Evolutionary conservation across 345 rosid genomes (phyloP), one percentile per base, ranked within the genome.

Genomic region (Brassica incana): DNA sequence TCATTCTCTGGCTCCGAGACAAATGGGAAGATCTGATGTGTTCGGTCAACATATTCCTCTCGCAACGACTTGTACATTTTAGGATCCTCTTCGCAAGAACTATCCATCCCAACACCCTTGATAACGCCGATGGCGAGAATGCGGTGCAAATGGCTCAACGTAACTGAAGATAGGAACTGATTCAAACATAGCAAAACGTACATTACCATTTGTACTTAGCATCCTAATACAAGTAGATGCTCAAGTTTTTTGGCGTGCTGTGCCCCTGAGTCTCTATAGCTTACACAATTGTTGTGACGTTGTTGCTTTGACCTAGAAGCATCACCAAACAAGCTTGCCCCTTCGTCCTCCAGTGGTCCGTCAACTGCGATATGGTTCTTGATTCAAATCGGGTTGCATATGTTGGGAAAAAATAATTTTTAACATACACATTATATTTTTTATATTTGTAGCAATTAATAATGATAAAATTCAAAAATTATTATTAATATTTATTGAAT

Each of bases 1-100:
- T 75, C 52, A n/a, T 65, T 65, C 72, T 6, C 12, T 75, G 79
- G 72, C 50, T 80, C 76, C 25, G 14, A 30, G 50, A 63, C 0
- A 54, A 14, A 52, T 16, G 75, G 76, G 15, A 74, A 2, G 40
- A 1, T 30, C 56, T 78, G 48, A 50, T 73, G 40, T 6, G 23
- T 7, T 78, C 64, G 0, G 32, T 32, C 6, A 20, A 65, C 3
- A 3, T 32, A 60, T 59, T 32, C 60, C 5, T 56, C 63, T 58
- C 62, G 20, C 68, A 3, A 65, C 27, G 7, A 3, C 18, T 29
- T 14, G 8, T 9, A 20, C 40, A 45, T 40, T 60, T 66, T 5
- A 40, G 4, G 29, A 73, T 32, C 10, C 18, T 36, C 61, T 78
- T 78, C 5, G 38, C 60, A 35, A 65, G 72, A 78, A 59, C 52